Evolutionary conservation across 805 yeast species (phyloP).

Genomic region (Wickerhamomyces pijperi): DNA sequence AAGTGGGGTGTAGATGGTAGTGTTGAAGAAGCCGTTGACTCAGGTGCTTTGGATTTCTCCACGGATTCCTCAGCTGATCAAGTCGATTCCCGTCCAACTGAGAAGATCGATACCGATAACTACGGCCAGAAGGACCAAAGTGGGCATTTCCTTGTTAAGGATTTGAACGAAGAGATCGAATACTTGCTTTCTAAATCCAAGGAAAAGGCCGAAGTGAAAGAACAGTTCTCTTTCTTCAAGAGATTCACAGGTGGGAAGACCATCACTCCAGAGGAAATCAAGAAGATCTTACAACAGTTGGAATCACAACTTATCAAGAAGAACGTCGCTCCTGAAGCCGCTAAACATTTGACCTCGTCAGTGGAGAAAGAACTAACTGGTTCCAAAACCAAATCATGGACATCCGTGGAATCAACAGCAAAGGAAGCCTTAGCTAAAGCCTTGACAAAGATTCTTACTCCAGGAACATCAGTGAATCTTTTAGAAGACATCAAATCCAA

Average conservation of each 20-base stretch:
- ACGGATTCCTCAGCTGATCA: conserved; percentile 9
- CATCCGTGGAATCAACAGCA: conserved; percentile 63
- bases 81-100: conserved; percentile 4
- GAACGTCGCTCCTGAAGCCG: conserved; percentile 87
- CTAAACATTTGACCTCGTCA: conserved; percentile 56
- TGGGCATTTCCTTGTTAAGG: conserved; percentile 60
- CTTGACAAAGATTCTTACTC: conserved; percentile 71
- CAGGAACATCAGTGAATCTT: conserved; percentile 81
- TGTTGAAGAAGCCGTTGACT: conserved; percentile 30
- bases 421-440: conserved; percentile 51
- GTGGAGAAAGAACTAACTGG: conserved; percentile 65
- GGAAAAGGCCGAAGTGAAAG: conserved; percentile 17
- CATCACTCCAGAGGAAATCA: conserved; percentile 51
- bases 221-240: conserved; percentile 48
- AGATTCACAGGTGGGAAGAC: conserved; percentile 61
- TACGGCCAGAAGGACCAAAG: conserved; percentile 29
- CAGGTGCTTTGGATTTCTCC: conserved; percentile 47
- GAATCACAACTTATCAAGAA: conserved; percentile 71
- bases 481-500: conserved; percentile 55
- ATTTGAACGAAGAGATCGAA: conserved; percentile 42
- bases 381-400: conserved; percentile 61
- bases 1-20: conserved; percentile 61
- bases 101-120: conserved; percentile 19
- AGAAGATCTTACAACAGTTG: conserved; percentile 52
- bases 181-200: conserved; percentile 24